Conservation (phyloP, 495 filamentous ascomycete genomes). For the Aspergillus nidulans region DNA sequence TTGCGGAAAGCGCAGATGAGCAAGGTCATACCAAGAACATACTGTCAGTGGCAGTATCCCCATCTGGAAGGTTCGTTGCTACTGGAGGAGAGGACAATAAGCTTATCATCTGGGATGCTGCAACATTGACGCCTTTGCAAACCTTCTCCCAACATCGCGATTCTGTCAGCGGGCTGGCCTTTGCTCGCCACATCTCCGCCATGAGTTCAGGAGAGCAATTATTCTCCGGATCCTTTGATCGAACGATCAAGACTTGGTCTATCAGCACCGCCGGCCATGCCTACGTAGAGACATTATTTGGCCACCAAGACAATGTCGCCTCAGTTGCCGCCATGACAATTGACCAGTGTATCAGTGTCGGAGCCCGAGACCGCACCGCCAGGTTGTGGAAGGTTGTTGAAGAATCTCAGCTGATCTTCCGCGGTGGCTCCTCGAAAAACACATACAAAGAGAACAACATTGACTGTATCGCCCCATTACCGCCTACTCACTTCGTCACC, state of each 20-base stretch:
- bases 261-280: constrained; percentile 55
- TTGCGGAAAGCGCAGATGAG: constrained; percentile 56
- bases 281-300: constrained; percentile 93
- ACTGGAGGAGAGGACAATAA: constrained; percentile 81
- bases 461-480: constrained; percentile 83
- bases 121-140: constrained; percentile 67
- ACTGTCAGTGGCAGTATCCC: constrained; percentile 76
- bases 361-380: constrained; percentile 87
- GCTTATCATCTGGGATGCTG: constrained; percentile 81
- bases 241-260: constrained; percentile 86
- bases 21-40: constrained; percentile 75
- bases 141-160: constrained; percentile 92
- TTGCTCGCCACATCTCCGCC: constrained; percentile 68
- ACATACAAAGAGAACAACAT: constrained; percentile 75
- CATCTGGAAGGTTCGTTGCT: constrained; percentile 83
- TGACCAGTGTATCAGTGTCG: constrained; percentile 87
- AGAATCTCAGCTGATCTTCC: constrained; percentile 91
- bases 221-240: constrained; percentile 81
- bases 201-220: constrained; percentile 68
- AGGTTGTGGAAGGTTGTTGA: constrained; percentile 95
- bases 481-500: constrained; percentile 86
- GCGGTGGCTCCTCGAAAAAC: constrained; percentile 62
- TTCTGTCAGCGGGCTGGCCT: constrained; percentile 75
- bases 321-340: constrained; percentile 75
- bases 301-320: constrained; percentile 86